Percentiles rank a stretch among this genome's conserved stretches.
phyloP scores from a whole-genome alignment of 805 yeast genomes.

The Myxozyma nipponensis region DNA sequence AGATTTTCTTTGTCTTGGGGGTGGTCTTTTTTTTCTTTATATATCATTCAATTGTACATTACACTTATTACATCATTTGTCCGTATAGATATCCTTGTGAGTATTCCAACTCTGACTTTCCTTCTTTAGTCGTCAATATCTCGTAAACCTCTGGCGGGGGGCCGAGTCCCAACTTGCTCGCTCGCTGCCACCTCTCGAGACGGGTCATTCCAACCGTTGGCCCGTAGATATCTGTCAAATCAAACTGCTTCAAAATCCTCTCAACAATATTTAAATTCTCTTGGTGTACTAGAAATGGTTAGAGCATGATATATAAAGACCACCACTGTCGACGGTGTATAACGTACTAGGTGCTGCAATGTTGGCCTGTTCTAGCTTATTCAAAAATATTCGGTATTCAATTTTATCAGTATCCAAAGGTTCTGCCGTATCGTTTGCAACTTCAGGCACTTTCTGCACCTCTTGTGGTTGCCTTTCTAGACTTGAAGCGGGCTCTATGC shows the following conservation, averaged over 20 bases:
- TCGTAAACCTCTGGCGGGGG: slow-evolving; percentile 38
- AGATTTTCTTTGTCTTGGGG: too few relatives aligned
- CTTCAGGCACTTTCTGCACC: background rate
- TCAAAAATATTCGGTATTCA: slow-evolving; percentile 2
- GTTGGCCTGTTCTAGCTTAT: background rate
- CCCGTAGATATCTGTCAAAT: slow-evolving; percentile 37
- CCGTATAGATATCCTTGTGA: slow-evolving; percentile 24
- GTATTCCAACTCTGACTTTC: slow-evolving; percentile 7
- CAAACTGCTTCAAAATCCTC: slow-evolving; percentile 37
- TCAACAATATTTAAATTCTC: slow-evolving; percentile 33
- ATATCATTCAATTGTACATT: too few relatives aligned
- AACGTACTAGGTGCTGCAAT: slow-evolving; percentile 22
- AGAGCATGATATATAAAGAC: too few relatives aligned
- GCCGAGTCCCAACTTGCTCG: slow-evolving; percentile 36
- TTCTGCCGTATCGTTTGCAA: background rate
- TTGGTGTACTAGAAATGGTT: slow-evolving; percentile 38
- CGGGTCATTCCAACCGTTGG: slow-evolving; percentile 42
- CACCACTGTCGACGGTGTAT: background rate
- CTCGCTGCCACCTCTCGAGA: slow-evolving; percentile 41
- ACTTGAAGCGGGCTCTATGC: background rate
- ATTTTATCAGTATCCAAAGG: slow-evolving; percentile 14
- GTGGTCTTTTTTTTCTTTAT: too few relatives aligned
- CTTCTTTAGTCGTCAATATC: slow-evolving; percentile 31
- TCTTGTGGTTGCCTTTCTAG: background rate
- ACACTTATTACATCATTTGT: slow-evolving; percentile 22